Percentiles rank a stretch among this genome's conserved stretches.
Evolutionary conservation across 1,284 basidiomycete genomes (phyloP).

Genomic region (Leccinum glutinopallens): DNA sequence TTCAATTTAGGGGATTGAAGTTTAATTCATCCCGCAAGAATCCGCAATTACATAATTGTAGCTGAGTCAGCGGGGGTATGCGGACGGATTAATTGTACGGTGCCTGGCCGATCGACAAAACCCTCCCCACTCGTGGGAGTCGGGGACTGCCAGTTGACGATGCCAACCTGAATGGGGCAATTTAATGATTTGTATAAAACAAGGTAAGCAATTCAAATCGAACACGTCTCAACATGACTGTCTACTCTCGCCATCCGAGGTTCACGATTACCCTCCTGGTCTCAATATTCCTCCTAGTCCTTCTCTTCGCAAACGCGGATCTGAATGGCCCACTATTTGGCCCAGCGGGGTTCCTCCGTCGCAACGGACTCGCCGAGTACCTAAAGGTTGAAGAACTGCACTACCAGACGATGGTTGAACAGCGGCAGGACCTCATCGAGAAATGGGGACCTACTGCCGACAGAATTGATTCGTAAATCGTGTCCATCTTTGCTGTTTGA

Average conservation of each 20-base stretch:
- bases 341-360: conserved; percentile 8
- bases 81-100: no score
- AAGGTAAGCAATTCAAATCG: no score
- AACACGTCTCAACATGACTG: conserved; percentile 28
- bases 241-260: conserved; percentile 35
- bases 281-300: conserved; percentile 30
- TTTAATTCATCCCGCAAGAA: no score
- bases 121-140: no score
- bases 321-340: conserved; percentile 5
- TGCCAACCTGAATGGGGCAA: no score
- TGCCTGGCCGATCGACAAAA: no score
- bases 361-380: conserved; percentile 11
- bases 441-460: conserved; percentile 39
- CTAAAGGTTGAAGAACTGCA: conserved; percentile 26
- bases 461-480: conserved; percentile 31
- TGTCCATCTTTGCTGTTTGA: not conserved
- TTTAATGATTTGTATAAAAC: no score
- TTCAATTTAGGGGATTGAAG: no score
- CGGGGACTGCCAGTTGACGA: no score
- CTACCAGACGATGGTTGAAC: conserved; percentile 26
- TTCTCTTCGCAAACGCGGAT: conserved; percentile 32
- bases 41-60: no score
- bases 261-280: conserved; percentile 34
- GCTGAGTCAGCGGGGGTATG: no score
- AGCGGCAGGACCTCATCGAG: conserved; percentile 27